Base-by-base conservation (phyloP, 495 filamentous ascomycete species). In the Annulohypoxylon nitens region DNA sequence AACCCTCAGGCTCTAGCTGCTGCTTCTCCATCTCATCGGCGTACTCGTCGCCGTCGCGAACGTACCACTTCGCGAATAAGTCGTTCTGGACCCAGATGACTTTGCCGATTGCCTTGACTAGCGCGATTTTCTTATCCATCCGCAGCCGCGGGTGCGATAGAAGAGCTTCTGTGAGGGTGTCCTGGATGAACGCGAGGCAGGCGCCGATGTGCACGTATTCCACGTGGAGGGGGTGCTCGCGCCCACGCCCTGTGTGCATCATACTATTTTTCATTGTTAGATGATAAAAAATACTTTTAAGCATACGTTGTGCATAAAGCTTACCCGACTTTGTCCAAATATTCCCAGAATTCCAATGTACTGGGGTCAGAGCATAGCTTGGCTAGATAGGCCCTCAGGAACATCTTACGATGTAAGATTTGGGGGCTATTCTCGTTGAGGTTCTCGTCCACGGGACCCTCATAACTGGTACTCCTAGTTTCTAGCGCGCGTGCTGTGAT, bases 71-170 rank as follows among this genome's bases (percentile, higher is more conserved):
- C 8, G 92, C 89, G 72, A 95, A 92, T 18, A 95, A 82, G 77
- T 95, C 92, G 73, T 93, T 92, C 79, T 93, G 91, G 74, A 93
- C 92, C 90, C 91, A 92, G 50, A 87, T 82, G 26, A 87, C 83
- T 74, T 87, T 87, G 54, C 82, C 82, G 36, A 87, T 67, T 70
- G 92, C 92, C 67, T 89, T 91, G 34, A 93, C 82, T 16, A 93
- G 83, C 3, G 88, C 89, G 2, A 89, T 87, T 80, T 93, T 93
- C 68, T 87, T 87, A 20, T 84, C 84, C 37, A 91, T 80, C 7
- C 84, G 83, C 20, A 93, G 80, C 0, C 86, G 84, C 0, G 91
- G 90, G 69, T 92, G 90, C 0, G 89, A 91, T 47, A 94, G 82
- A 55, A 94, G 87, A 11, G 91, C 92, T 75, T 93, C 91, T 47